Evolutionary conservation across 163 green algal genomes (phyloP), one percentile per base, ranked within the genome.

Genomic region (Scenedesmus sp.): DNA sequence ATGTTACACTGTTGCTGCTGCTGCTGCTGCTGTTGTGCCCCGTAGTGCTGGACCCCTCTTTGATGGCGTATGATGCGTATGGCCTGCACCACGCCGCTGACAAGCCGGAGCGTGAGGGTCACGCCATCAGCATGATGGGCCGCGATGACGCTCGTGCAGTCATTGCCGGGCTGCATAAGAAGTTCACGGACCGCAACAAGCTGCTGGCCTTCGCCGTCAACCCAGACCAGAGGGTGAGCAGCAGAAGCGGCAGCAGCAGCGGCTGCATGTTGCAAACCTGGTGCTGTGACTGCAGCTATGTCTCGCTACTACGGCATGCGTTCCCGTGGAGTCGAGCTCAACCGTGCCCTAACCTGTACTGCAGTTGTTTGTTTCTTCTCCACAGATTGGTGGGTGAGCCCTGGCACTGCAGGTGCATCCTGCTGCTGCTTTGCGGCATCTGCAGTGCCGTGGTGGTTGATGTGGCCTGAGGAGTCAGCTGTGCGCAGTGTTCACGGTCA

Each of bases 31-130:
- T 43, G 35, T 35, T 37, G 20, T 26, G 20, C 70, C 70, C 70
- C 26, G 24, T 83, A 90, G 85, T 90, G n/a, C 85, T 90, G 53
- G 72, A 83, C 18, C 72, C 85, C 15, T n/a, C 65, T 2, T 3
- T 90, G 72, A 42, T 90, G 42, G 85, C 85, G 7, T 90, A 90
- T 56, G 85, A 90, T 78, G 68, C 46, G 0, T 90, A 90, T 35
- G 85, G 85, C 72, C 72, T 90, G 44, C 85, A 90, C 76, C 70
- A 84, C 35, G 44, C 85, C n/a, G 85, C 85, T 33, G 85, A 90
- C 85, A 85, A 79, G 70, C 70, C 85, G 1, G 16, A 84, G 15
- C 72, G 85, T 42, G 85, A 90, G 9, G 85, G 85, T n/a, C 72
- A 90, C 30, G 70, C 85, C 0, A 84, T 85, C 72, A 72, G 44